Conservation (phyloP, 1,139 yeast species). For the Saccharomyces hybrid region DNA sequence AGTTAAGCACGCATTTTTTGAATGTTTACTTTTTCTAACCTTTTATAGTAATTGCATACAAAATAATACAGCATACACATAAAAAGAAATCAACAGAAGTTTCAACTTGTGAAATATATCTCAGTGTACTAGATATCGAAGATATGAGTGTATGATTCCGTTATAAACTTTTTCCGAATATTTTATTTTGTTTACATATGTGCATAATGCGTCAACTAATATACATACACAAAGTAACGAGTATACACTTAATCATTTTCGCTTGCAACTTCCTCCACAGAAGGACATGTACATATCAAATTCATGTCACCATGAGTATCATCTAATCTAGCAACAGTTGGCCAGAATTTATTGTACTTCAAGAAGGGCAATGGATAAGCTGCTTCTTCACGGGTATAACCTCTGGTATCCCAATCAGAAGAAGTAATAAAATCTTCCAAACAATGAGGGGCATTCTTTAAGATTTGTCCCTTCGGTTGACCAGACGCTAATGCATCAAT, state of each 20-base stretch:
- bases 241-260: background rate
- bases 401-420: constrained; percentile 71
- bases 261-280: constrained; percentile 48
- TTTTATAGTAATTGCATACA: background rate
- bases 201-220: background rate
- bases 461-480: constrained; percentile 57
- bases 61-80: background rate
- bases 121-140: background rate
- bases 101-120: background rate
- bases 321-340: constrained; percentile 83
- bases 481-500: constrained; percentile 69
- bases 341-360: constrained; percentile 83
- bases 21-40: background rate
- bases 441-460: constrained; percentile 91
- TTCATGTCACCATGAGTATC: constrained; percentile 93
- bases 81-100: background rate
- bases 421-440: constrained; percentile 63
- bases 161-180: background rate
- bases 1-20: background rate
- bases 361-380: constrained; percentile 81
- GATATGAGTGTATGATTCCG: too few species aligned
- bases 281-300: constrained; percentile 87
- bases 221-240: background rate
- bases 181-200: background rate
- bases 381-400: constrained; percentile 88